Conservation (phyloP, 192 early-diverging fungal species). For the Backusella psychrophila region DNA sequence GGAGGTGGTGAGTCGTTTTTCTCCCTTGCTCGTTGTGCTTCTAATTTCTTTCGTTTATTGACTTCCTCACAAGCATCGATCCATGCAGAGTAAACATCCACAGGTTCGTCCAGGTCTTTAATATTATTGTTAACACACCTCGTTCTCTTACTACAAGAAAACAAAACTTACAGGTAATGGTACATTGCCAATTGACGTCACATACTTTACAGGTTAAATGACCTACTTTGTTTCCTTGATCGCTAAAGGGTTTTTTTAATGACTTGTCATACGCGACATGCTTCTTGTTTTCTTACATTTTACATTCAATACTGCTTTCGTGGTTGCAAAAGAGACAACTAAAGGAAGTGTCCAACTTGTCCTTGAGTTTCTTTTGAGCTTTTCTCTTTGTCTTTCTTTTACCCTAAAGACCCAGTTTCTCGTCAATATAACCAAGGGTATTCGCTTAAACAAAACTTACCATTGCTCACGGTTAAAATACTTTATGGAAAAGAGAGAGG, state of each 20-base stretch:
- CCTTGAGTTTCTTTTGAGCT: conserved; percentile 58
- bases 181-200: conserved; percentile 67
- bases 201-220: conserved; percentile 78
- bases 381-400: conserved; percentile 79
- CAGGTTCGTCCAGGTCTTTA: conserved; percentile 67
- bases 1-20: conserved; percentile 8
- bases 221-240: conserved; percentile 69
- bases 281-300: conserved; percentile 55
- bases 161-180: conserved; percentile 58
- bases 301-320: conserved; percentile 71
- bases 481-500: not conserved
- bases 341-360: conserved; percentile 71
- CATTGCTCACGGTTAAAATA: not conserved
- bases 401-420: conserved; percentile 41
- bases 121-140: not conserved
- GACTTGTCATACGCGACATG: not conserved
- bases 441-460: not conserved
- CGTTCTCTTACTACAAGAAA: not conserved
- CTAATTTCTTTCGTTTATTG: conserved; percentile 23
- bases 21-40: conserved; percentile 13
- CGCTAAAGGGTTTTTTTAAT: conserved; percentile 38
- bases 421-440: too few relatives aligned
- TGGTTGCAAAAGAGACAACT: conserved; percentile 88
- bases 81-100: conserved; percentile 92
- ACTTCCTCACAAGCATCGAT: conserved; percentile 79